Base-by-base conservation (phyloP, 164 flowering plant species). In the Chloranthus sessilifolius region DNA sequence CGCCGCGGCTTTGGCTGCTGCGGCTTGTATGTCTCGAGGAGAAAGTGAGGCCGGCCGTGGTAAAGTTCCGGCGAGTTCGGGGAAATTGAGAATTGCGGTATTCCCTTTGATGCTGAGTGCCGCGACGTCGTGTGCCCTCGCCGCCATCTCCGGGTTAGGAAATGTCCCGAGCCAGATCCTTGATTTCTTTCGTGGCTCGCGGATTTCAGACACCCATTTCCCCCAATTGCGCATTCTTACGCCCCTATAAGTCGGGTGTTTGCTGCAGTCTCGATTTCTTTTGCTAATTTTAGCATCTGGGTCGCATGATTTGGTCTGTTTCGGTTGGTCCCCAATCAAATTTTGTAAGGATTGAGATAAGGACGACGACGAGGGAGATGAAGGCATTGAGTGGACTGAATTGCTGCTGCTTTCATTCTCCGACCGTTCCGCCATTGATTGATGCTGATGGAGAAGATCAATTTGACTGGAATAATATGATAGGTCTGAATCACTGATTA, bases 201-300 rank as follows among this genome's bases (percentile, higher is more conserved):
- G 81, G n/a, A 88, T 82, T 58, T 88, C 96, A 1, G 96, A 88
- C 20, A 88, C 96, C 90, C 90, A 88, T 66, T 82, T 88, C 9
- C 96, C 96, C 96, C 96, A 88, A 33, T 62, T 76, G 1, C 96
- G 59, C 90, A 72, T 84, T 10, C 96, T 65, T 0, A 88, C 96
- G 0, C 96, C 96, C 30, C 80, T 65, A 69, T 82, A 88, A 0
- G 70, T 67, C 1, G 90, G 85, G 62, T 84, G 85, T 19, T 63
- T 74, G 66, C 58, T 62, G 47, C 67, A 33, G 21, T 66, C 74
- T 24, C 78, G 43, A 19, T 15, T 45, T 30, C 76, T 47, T 37
- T 71, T 68, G 41, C 21, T 31, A 36, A 22, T 55, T 39, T 38
- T 60, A 42, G 44, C 20, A 33, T 29, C 47, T 7, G 28, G 24